A percentile compares a stretch with the other conserved stretches of the same genome.
Conservation (phyloP, 805 yeast genomes). For the Saccharomyces cerevisiae region DNA sequence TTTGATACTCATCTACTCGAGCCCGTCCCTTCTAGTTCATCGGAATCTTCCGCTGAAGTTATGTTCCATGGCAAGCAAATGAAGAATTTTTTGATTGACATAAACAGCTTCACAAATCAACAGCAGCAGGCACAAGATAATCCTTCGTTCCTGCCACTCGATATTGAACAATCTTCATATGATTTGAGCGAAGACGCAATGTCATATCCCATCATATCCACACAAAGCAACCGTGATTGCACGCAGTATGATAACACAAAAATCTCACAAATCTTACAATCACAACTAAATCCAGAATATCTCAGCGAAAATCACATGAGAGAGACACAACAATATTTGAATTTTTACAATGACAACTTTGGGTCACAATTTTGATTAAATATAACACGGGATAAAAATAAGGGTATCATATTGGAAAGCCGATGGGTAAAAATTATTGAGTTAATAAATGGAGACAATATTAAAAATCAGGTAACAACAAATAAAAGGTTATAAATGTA, state of each 20-base stretch:
- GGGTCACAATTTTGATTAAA: conserved; percentile 7
- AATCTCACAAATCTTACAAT: conserved; percentile 6
- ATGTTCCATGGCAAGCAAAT: not conserved
- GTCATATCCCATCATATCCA: conserved; percentile 1
- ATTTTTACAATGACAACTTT: conserved; percentile 22
- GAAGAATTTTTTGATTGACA: not conserved
- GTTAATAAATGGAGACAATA: not conserved
- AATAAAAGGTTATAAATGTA: not conserved
- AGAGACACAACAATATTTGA: conserved; percentile 26
- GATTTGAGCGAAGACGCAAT: not conserved
- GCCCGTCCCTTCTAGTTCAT: not conserved
- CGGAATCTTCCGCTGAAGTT: not conserved
- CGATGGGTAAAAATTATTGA: not conserved
- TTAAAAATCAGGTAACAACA: not conserved
- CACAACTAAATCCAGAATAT: conserved; percentile 12
- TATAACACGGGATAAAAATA: not conserved
- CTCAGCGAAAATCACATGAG: conserved; percentile 20
- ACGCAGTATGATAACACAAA: not conserved
- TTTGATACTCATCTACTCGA: not conserved
- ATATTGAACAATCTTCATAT: conserved; percentile 11
- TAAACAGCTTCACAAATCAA: not conserved
- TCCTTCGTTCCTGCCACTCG: conserved; percentile 9
- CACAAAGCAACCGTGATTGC: not conserved
- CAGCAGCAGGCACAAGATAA: not conserved
- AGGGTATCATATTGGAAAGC: not conserved